Evolutionary conservation across 2,329 filamentous ascomycete species (phyloP).

Genomic region (Arthrobotrys iridis): DNA sequence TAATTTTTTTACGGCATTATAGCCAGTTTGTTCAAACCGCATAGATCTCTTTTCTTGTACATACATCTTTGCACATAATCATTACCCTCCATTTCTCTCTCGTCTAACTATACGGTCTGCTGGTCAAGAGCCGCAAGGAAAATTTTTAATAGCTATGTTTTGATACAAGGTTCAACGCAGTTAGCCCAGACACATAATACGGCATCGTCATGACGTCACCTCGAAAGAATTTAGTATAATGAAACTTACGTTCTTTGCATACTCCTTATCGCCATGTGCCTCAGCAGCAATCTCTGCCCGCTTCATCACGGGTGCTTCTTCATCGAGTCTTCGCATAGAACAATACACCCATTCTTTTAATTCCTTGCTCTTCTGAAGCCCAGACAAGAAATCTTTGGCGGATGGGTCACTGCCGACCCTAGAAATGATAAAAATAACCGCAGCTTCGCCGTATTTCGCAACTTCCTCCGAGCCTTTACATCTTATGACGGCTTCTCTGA

Average conservation of each 20-base stretch:
- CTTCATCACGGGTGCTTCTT: slow-evolving; percentile 18
- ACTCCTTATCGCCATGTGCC: slow-evolving; percentile 20
- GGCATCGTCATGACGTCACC: background rate
- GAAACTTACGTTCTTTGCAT: slow-evolving; percentile 20
- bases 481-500: slow-evolving; percentile 11
- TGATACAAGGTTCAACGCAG: background rate
- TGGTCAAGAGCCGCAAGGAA: slow-evolving; percentile 25
- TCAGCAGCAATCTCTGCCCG: slow-evolving; percentile 5
- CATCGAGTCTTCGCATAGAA: slow-evolving; percentile 21
- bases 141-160: slow-evolving; percentile 19
- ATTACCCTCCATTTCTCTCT: background rate
- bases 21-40: too few species aligned
- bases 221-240: background rate
- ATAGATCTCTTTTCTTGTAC: too few species aligned
- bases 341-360: slow-evolving; percentile 45
- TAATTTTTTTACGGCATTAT: too few species aligned
- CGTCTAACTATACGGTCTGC: slow-evolving; percentile 4
- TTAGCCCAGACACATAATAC: background rate
- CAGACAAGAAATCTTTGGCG: background rate
- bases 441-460: slow-evolving; percentile 23
- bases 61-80: background rate
- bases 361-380: slow-evolving; percentile 1
- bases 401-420: slow-evolving; percentile 7
- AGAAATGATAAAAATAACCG: slow-evolving; percentile 32
- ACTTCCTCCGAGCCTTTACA: slow-evolving; percentile 18